These are phyloP conservation scores for Penicillium coffeae DNA, from an alignment of 495 filamentous ascomycete species.

Conservation along the genomic window DNA sequence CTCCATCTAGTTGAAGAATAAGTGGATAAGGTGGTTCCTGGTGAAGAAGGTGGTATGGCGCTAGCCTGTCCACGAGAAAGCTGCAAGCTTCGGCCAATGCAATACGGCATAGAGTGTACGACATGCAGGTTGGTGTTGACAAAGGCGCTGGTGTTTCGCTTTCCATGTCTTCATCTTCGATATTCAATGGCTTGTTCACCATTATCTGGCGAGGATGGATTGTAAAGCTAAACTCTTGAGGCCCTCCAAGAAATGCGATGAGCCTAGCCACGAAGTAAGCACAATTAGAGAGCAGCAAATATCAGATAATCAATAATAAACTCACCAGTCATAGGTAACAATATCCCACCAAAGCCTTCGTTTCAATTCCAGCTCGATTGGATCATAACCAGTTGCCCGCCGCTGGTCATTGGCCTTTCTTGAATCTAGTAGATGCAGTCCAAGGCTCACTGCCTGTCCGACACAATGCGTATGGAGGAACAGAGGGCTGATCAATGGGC, in stretches of 20 bases:
- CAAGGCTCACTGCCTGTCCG: constrained; percentile 36
- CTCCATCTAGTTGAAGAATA: constrained; percentile 33
- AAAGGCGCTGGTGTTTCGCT: constrained; percentile 4
- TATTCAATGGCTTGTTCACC: constrained; percentile 33
- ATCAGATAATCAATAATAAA: too few species aligned
- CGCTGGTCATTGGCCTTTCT: constrained; percentile 11
- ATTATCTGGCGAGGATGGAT: constrained; percentile 44
- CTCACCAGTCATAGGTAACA: constrained; percentile 43
- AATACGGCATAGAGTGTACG: constrained; percentile 41
- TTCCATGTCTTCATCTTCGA: constrained; percentile 24
- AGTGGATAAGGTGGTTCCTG: constrained; percentile 33
- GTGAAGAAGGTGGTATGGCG: constrained; percentile 26
- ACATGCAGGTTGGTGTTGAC: constrained; percentile 37
- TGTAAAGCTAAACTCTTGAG: constrained; percentile 47
- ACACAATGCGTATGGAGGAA: constrained; percentile 33
- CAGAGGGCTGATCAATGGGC: constrained; percentile 26
- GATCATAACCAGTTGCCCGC: constrained; percentile 10
- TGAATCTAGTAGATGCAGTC: constrained; percentile 44
- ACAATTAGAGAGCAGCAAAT: background rate
- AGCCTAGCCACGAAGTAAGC: constrained; percentile 22
- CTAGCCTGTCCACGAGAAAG: constrained; percentile 36
- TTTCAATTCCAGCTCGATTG: constrained; percentile 33
- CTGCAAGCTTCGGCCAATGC: constrained; percentile 39
- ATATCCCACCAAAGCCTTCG: constrained; percentile 49
- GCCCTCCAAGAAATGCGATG: constrained; percentile 37